These are phyloP conservation scores for Dioscorea cayenensis DNA, from an alignment of 116 monocot genomes.

Conservation along the genomic window DNA sequence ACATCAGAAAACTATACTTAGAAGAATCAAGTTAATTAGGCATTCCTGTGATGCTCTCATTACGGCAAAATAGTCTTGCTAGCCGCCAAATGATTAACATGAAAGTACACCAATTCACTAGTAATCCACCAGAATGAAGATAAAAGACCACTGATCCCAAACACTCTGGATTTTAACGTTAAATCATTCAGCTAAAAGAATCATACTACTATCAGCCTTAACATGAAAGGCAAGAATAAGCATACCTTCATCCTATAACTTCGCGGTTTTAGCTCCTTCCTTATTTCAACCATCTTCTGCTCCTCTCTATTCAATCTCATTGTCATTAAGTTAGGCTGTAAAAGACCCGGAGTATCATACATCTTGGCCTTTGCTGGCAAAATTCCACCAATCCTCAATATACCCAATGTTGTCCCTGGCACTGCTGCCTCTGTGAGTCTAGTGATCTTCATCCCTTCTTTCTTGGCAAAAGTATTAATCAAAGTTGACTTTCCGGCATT, in stretches of 20 bases:
- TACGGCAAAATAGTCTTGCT: too few species aligned
- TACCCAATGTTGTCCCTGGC: slow-evolving; percentile 91
- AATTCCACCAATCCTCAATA: slow-evolving; percentile 70
- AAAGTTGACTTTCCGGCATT: slow-evolving; percentile 98
- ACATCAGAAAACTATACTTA: too few species aligned
- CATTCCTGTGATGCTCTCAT: too few species aligned
- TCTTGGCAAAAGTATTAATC: slow-evolving; percentile 83
- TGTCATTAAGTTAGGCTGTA: slow-evolving; percentile 78
- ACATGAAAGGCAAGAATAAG: not conserved
- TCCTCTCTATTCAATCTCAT: slow-evolving; percentile 86
- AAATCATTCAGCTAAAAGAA: not conserved
- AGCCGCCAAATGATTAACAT: too few species aligned
- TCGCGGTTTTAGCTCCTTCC: slow-evolving; percentile 79
- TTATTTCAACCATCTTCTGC: slow-evolving; percentile 94
- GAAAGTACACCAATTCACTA: too few species aligned
- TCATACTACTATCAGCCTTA: not conserved
- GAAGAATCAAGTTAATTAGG: too few species aligned
- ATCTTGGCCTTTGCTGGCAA: slow-evolving; percentile 93
- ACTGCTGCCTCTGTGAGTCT: slow-evolving; percentile 87
- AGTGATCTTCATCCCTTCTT: slow-evolving; percentile 56
- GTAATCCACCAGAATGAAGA: too few species aligned
- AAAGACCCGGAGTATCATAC: slow-evolving; percentile 95
- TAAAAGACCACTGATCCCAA: too few species aligned
- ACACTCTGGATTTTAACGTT: not conserved
- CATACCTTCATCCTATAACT: slow-evolving; percentile 76